Evolutionary conservation across 805 yeast genomes (phyloP).

Genomic region (Saccharomycopsis synnaedendra): DNA sequence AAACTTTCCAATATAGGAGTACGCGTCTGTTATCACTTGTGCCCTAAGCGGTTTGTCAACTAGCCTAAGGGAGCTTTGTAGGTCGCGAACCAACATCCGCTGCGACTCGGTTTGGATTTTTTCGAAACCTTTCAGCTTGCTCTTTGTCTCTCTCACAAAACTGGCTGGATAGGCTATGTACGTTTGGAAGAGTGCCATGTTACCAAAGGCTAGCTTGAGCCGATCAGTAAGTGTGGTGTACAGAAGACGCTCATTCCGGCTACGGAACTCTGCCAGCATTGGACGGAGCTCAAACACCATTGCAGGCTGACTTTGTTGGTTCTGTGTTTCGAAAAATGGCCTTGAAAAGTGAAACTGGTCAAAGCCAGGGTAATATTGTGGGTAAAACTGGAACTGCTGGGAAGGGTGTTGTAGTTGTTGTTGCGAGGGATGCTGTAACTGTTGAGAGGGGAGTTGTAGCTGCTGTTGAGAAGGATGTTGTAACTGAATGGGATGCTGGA

Average conservation of each 20-base stretch:
- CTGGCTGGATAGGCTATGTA: constrained; percentile 1
- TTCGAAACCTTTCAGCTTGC: background rate
- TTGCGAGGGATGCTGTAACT: background rate
- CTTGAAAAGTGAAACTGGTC: too few species aligned
- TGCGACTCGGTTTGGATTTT: background rate
- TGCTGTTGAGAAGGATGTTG: background rate
- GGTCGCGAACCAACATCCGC: background rate
- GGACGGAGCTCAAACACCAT: background rate
- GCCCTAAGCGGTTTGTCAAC: background rate
- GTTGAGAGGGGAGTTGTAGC: background rate
- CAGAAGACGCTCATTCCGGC: background rate
- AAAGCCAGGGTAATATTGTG: too few species aligned
- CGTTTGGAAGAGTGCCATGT: background rate
- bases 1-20: constrained; percentile 1
- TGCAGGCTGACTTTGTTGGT: too few species aligned
- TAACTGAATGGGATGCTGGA: background rate
- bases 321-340: too few species aligned
- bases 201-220: constrained; percentile 3
- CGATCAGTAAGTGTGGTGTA: constrained; percentile 1
- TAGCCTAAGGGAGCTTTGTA: background rate
- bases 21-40: background rate
- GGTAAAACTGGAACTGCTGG: too few species aligned
- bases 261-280: background rate
- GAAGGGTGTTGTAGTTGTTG: background rate
- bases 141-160: background rate